phyloP scores from a whole-genome alignment of 2,329 filamentous ascomycete genomes.

The Dactylellina parvicollis region DNA sequence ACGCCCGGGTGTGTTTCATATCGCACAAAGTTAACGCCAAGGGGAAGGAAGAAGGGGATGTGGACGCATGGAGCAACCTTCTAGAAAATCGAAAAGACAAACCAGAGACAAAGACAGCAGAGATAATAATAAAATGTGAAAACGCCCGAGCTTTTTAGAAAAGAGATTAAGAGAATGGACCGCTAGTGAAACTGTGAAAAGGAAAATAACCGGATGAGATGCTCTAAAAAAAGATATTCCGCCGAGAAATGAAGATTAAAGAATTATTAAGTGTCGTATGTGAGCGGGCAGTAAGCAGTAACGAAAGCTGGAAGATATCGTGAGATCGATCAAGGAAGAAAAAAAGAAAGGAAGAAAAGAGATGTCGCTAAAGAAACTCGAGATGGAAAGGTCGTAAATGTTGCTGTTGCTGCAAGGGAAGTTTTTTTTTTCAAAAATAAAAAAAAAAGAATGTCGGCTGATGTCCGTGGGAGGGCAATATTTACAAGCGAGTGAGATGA shows the following conservation, averaged over 20 bases:
- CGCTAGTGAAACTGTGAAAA: conserved; percentile 41
- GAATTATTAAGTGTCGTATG: conserved; percentile 34
- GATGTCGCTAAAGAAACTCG: conserved; percentile 48
- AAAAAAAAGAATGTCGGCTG: conserved; percentile 31
- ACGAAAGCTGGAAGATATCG: conserved; percentile 31
- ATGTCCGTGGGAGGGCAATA: conserved; percentile 35
- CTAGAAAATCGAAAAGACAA: conserved; percentile 36
- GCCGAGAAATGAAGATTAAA: conserved; percentile 20
- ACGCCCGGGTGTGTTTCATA: conserved; percentile 53
- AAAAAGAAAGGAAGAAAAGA: conserved; percentile 2
- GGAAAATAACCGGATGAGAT: conserved; percentile 19
- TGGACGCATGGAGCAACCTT: conserved; percentile 45
- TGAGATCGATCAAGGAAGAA: conserved; percentile 2
- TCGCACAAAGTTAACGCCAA: conserved; percentile 30
- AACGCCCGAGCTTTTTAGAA: conserved; percentile 49
- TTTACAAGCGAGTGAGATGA: conserved; percentile 48
- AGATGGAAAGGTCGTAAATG: conserved; percentile 27
- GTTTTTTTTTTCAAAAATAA: too few species aligned
- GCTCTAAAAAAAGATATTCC: conserved; percentile 45
- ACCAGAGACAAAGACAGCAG: not conserved
- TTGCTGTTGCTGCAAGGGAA: conserved; percentile 27
- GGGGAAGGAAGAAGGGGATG: conserved; percentile 25
- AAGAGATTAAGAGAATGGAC: conserved; percentile 28
- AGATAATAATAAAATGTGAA: conserved; percentile 28
- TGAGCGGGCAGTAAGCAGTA: conserved; percentile 25